Conservation (phyloP, 805 yeast genomes). For the Maudiozyma pseudohumilis region DNA sequence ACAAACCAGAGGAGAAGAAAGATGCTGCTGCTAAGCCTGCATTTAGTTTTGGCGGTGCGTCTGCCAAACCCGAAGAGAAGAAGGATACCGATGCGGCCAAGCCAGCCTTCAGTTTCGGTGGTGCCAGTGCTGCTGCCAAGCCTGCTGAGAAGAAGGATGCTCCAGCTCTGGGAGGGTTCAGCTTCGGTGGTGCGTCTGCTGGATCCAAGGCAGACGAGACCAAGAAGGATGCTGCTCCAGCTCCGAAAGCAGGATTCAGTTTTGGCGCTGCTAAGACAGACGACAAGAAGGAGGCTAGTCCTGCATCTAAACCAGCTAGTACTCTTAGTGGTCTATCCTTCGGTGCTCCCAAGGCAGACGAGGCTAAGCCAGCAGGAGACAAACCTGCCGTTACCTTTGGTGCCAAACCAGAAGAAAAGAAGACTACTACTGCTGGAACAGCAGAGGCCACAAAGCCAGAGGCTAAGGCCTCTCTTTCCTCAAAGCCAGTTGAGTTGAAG, state of each 20-base stretch:
- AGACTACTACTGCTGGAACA: background rate
- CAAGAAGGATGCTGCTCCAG: slow-evolving; percentile 1
- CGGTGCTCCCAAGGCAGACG: slow-evolving; percentile 11
- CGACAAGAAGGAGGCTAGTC: slow-evolving; percentile 2
- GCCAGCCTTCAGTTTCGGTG: slow-evolving; percentile 7
- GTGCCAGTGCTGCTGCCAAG: background rate
- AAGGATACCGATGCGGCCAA: slow-evolving; percentile 5
- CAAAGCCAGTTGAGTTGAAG: slow-evolving; percentile 52
- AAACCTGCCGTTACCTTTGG: slow-evolving; percentile 10
- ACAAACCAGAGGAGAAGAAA: background rate
- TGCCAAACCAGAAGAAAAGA: slow-evolving; percentile 1
- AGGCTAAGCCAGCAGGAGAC: slow-evolving; percentile 3
- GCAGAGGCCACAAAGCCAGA: background rate
- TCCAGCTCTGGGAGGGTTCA: slow-evolving; percentile 6
- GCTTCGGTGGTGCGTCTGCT: slow-evolving; percentile 9
- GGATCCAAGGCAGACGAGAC: background rate
- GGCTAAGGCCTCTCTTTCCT: slow-evolving; percentile 5
- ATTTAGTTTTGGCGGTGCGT: slow-evolving; percentile 15
- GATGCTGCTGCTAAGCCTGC: slow-evolving; percentile 10
- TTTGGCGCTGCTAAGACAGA: slow-evolving; percentile 9
- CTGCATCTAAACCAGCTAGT: slow-evolving; percentile 5
- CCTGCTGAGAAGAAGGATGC: slow-evolving; percentile 1
- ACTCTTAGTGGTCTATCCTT: slow-evolving; percentile 9
- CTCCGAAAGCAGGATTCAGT: slow-evolving; percentile 8
- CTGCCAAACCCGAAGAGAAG: slow-evolving; percentile 4